Evolutionary conservation across 257 asterid genomes (phyloP), one percentile per base, ranked within the genome.

Genomic region (Solanum okadae): DNA sequence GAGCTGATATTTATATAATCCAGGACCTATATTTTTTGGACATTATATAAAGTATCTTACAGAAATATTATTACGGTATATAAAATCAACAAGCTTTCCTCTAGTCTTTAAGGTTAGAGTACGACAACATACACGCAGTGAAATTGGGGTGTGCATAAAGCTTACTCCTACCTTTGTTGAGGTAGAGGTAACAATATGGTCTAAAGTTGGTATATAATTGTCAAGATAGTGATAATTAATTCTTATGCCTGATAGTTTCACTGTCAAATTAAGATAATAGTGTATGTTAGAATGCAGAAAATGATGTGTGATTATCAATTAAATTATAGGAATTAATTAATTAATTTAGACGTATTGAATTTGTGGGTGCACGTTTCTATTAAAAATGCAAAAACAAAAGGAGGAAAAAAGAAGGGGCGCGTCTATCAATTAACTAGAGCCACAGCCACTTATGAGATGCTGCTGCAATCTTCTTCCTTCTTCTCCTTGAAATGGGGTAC

Each of bases 401-500:
- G 49, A 20, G 10, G 31, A 61, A 63, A 63, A 63, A 56, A 6
- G 83, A 76, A 37, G 49, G 15, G 5, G 56, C 3, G 33, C 56
- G 33, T 76, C 2, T 12, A 76, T 44, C 52, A 44, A 44, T 44
- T 52, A 52, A 52, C 38, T 8, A 42, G 16, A 46, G 85, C 85
- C 65, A 44, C 52, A 49, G 63, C 63, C 65, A 29, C 86, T 29
- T 46, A 29, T 16, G 68, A 46, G 29, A 82, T 82, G 86, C 86
- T 82, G 70, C 86, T 89, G 85, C 52, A 83, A 86, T 68, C 85
- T 75, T 89, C 37, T 23, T 76, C 83, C 38, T 90, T 16, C 2
- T 1, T 71, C 6, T 15, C 78, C 33, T 71, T 61, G 78, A 56
- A 68, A 34, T 89, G 89, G 91, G 83, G 88, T 56, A 89, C 83